A percentile compares a stretch with the other conserved stretches of the same genome.
Conservation (phyloP, 2,329 filamentous ascomycete genomes). For the Colletotrichum salicis region DNA sequence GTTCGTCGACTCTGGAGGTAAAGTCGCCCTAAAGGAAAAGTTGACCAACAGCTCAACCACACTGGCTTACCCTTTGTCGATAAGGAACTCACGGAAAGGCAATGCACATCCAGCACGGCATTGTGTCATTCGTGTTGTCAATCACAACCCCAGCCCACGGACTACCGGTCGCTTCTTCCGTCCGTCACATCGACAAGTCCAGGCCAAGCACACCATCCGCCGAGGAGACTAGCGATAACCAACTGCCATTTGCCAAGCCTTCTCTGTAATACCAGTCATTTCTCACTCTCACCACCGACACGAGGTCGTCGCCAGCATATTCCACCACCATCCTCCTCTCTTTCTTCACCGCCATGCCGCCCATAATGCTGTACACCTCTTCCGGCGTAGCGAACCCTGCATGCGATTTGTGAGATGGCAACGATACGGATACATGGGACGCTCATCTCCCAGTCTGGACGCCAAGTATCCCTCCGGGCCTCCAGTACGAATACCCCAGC, state of each 20-base stretch:
- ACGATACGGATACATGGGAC: constrained; percentile 16
- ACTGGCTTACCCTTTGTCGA: background rate
- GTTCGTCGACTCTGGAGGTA: background rate
- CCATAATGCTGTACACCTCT: background rate
- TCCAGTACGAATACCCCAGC: background rate
- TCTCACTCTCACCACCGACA: constrained; percentile 30
- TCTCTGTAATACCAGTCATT: constrained; percentile 5
- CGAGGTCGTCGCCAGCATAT: background rate
- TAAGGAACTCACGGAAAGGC: background rate
- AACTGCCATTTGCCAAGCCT: constrained; percentile 14
- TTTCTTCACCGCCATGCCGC: constrained; percentile 23
- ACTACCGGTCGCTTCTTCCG: constrained; percentile 20
- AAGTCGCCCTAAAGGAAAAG: background rate
- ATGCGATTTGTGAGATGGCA: constrained; percentile 31
- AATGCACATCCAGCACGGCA: background rate
- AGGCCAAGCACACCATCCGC: constrained; percentile 2
- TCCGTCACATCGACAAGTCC: constrained; percentile 1
- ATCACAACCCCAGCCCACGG: constrained; percentile 10
- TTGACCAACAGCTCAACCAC: background rate
- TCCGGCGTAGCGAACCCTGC: constrained; percentile 13
- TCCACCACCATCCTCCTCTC: background rate
- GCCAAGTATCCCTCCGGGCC: constrained; percentile 5
- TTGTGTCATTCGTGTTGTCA: background rate
- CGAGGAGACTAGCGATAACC: constrained; percentile 16
- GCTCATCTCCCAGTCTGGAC: constrained; percentile 25